Conservation (phyloP, 192 early-diverging fungal species). For the Coemansia sp. region DNA sequence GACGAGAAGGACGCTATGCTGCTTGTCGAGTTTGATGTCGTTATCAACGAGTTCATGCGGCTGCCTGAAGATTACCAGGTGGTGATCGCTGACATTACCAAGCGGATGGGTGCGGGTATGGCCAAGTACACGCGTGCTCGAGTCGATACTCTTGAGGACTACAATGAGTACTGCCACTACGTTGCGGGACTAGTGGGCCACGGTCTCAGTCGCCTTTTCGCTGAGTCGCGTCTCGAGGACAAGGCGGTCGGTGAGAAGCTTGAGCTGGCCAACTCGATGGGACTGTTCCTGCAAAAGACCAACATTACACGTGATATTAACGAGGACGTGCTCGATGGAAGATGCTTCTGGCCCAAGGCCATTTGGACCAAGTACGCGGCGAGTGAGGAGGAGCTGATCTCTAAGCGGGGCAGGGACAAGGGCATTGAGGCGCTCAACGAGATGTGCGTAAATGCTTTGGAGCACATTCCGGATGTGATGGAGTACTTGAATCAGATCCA, state of each 20-base stretch:
- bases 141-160: slow-evolving; percentile 81
- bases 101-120: slow-evolving; percentile 96
- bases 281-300: slow-evolving; percentile 96
- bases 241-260: slow-evolving; percentile 54
- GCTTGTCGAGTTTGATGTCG: slow-evolving; percentile 85
- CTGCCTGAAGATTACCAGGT: slow-evolving; percentile 74
- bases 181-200: slow-evolving; percentile 96
- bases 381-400: slow-evolving; percentile 70
- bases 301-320: slow-evolving; percentile 97
- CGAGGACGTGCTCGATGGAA: slow-evolving; percentile 86
- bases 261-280: slow-evolving; percentile 88
- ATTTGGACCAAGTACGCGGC: slow-evolving; percentile 87
- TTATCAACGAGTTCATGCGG: slow-evolving; percentile 86
- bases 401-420: slow-evolving; percentile 67
- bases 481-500: slow-evolving; percentile 80
- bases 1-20: slow-evolving; percentile 94
- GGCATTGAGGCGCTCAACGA: slow-evolving; percentile 85
- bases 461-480: slow-evolving; percentile 83
- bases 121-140: slow-evolving; percentile 75
- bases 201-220: slow-evolving; percentile 91
- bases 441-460: slow-evolving; percentile 84
- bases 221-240: slow-evolving; percentile 80
- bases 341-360: slow-evolving; percentile 95
- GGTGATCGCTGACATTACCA: slow-evolving; percentile 90
- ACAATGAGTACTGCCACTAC: slow-evolving; percentile 97